phyloP scores from a whole-genome alignment of 2,329 filamentous ascomycete species.

The Colletotrichum cuscutae region DNA sequence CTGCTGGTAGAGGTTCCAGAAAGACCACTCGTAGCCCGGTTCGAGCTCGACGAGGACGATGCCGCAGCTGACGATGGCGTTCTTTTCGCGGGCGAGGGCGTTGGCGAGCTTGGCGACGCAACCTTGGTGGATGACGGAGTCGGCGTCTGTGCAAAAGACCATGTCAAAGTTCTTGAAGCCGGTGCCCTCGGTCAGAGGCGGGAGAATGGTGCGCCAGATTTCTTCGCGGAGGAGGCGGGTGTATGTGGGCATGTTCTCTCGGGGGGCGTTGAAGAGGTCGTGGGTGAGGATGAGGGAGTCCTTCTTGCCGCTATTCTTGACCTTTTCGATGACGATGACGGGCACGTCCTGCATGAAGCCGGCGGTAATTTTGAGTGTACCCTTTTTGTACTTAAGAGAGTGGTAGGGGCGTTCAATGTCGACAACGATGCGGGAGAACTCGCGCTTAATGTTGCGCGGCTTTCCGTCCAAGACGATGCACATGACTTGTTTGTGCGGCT shows the following conservation, averaged over 20 bases:
- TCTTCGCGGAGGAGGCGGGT: conserved; percentile 9
- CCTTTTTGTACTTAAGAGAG: conserved; percentile 15
- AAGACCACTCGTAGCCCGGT: conserved; percentile 7
- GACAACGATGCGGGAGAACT: conserved; percentile 15
- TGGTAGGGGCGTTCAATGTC: conserved; percentile 17
- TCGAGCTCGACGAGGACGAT: conserved; percentile 17
- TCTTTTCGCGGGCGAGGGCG: not conserved
- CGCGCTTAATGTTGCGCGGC: conserved; percentile 5
- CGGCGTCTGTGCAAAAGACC: conserved; percentile 17
- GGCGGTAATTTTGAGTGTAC: conserved; percentile 4
- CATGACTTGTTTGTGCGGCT: conserved; percentile 12
- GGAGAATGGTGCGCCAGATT: not conserved
- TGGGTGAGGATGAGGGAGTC: conserved; percentile 14
- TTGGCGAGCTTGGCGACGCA: conserved; percentile 19
- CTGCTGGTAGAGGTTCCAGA: conserved; percentile 19
- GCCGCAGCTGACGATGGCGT: conserved; percentile 2
- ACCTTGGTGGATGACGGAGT: conserved; percentile 17
- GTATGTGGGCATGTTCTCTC: conserved; percentile 5
- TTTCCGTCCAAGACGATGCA: conserved; percentile 14
- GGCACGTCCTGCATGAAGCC: conserved; percentile 18
- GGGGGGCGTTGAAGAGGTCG: conserved; percentile 11
- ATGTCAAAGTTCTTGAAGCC: conserved; percentile 9
- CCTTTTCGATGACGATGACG: conserved; percentile 19
- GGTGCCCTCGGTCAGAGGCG: conserved; percentile 1
- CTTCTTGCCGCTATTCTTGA: conserved; percentile 16